These are phyloP conservation scores for Ophiostoma australiae DNA, from an alignment of 2,329 filamentous ascomycete genomes.

Conservation along the genomic window DNA sequence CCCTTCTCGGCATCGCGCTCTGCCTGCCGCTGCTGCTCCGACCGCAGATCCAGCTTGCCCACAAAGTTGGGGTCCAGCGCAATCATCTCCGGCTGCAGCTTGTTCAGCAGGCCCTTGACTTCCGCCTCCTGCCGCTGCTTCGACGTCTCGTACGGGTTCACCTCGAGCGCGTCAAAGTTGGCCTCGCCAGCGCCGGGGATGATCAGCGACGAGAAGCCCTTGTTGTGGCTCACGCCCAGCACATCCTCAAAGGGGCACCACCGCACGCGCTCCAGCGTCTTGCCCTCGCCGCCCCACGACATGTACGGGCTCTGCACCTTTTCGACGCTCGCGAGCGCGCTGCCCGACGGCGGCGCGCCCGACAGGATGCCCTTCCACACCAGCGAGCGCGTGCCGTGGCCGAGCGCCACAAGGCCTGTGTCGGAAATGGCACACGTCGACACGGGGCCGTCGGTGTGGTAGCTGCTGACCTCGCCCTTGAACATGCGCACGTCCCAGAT, in stretches of 20 bases:
- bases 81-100: constrained; percentile 95
- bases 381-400: constrained; percentile 83
- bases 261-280: constrained; percentile 69
- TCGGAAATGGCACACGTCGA: constrained; percentile 85
- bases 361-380: constrained; percentile 78
- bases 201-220: constrained; percentile 84
- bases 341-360: constrained; percentile 57
- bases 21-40: constrained; percentile 67
- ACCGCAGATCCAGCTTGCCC: constrained; percentile 77
- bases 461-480: constrained; percentile 76
- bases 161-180: constrained; percentile 90
- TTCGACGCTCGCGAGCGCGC: constrained; percentile 63
- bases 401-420: constrained; percentile 77
- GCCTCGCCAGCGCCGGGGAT: constrained; percentile 93
- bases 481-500: constrained; percentile 38
- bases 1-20: constrained; percentile 67
- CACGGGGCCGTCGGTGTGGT: constrained; percentile 77
- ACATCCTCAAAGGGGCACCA: constrained; percentile 97
- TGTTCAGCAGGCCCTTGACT: constrained; percentile 85
- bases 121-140: constrained; percentile 92
- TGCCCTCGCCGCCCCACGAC: constrained; percentile 83
- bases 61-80: constrained; percentile 88
- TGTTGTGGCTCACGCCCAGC: constrained; percentile 70
- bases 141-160: constrained; percentile 89
- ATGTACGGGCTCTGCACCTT: constrained; percentile 88